phyloP scores from a whole-genome alignment of 306 rosid species.

The Cucumis cinereus region DNA sequence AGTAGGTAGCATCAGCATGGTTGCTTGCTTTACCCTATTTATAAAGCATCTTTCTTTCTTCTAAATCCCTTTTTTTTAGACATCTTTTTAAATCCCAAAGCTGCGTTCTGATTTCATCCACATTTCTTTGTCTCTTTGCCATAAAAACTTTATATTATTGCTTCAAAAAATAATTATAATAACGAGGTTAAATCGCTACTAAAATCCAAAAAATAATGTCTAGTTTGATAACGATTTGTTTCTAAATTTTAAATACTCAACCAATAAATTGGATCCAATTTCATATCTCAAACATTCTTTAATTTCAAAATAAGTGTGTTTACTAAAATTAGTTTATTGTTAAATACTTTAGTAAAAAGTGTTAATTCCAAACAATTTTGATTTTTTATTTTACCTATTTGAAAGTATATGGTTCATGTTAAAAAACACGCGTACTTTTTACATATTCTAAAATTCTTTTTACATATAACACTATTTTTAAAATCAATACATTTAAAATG shows the following conservation, averaged over 20 bases:
- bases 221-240: no score
- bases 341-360: background rate
- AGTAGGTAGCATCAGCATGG: slow-evolving; percentile 11
- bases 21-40: slow-evolving; percentile 7
- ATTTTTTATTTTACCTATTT: background rate
- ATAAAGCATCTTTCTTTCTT: slow-evolving; percentile 18
- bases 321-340: background rate
- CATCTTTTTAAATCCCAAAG: background rate
- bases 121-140: background rate
- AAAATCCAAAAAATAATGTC: background rate
- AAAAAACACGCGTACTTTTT: no score
- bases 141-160: background rate
- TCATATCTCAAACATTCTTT: no score
- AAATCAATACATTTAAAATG: no score
- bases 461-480: no score
- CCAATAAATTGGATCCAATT: no score
- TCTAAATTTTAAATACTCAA: no score
- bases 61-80: slow-evolving; percentile 2
- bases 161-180: no score
- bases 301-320: background rate
- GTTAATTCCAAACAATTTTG: background rate
- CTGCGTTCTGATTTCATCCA: slow-evolving; percentile 4
- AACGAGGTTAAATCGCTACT: background rate
- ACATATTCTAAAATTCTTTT: no score
- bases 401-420: no score